Evolutionary conservation across 1,284 basidiomycete species (phyloP).

Genomic region (Golubevia pallescens): DNA sequence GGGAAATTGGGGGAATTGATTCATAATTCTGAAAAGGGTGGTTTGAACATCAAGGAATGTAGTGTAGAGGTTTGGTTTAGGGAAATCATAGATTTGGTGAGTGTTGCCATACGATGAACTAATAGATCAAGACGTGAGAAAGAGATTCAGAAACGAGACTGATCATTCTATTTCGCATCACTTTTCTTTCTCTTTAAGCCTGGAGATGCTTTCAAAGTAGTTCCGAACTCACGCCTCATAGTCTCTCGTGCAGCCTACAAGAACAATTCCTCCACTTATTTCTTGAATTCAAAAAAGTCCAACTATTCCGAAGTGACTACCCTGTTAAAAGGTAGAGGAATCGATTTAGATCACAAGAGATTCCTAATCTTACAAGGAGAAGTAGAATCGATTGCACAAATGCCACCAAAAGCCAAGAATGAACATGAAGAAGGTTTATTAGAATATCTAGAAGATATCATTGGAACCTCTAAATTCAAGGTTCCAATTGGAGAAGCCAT

Average conservation of each 20-base stretch:
- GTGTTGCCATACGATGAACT: background rate
- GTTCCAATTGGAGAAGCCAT: conserved; percentile 56
- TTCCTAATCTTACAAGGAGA: conserved; percentile 65
- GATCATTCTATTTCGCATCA: too few species aligned
- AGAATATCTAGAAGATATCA: conserved; percentile 64
- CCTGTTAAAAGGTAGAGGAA: conserved; percentile 52
- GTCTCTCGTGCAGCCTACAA: conserved; percentile 52
- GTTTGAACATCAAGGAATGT: conserved; percentile 41
- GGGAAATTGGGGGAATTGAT: conserved; percentile 63
- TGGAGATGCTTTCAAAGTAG: conserved; percentile 53
- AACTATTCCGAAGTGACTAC: conserved; percentile 57
- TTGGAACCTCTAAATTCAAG: conserved; percentile 61
- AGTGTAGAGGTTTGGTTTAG: conserved; percentile 57
- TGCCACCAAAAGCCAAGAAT: conserved; percentile 63
- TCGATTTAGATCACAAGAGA: conserved; percentile 64
- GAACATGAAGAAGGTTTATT: conserved; percentile 64
- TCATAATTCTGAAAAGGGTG: conserved; percentile 51
- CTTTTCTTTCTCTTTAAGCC: conserved; percentile 38
- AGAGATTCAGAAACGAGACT: background rate
- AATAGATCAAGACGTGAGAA: too few species aligned
- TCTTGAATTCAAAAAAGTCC: conserved; percentile 50
- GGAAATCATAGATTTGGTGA: conserved; percentile 13
- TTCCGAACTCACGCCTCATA: conserved; percentile 54
- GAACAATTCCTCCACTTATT: conserved; percentile 61
- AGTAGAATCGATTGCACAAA: conserved; percentile 63